Evolutionary conservation across 805 yeast genomes (phyloP).

Genomic region (Yamadazyma scolyti): DNA sequence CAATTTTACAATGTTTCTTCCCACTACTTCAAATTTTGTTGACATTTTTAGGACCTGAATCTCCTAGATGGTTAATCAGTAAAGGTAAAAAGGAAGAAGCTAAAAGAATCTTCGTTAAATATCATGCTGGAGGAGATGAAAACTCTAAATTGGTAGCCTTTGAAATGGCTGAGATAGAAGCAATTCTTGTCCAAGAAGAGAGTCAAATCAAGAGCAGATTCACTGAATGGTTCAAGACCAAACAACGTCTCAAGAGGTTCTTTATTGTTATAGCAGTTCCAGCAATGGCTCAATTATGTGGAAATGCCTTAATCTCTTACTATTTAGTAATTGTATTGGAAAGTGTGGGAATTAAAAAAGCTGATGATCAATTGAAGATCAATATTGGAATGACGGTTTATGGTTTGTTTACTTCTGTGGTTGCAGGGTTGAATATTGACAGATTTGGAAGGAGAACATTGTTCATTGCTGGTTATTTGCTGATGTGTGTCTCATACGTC

Average conservation of each 20-base stretch:
- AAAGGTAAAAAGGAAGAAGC: conserved; percentile 43
- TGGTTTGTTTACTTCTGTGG: conserved; percentile 29
- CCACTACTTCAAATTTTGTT: conserved; percentile 38
- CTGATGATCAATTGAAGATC: conserved; percentile 40
- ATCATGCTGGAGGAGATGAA: conserved; percentile 36
- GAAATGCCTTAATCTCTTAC: conserved; percentile 49
- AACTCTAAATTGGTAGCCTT: conserved; percentile 25
- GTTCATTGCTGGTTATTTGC: conserved; percentile 18
- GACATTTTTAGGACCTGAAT: conserved; percentile 42
- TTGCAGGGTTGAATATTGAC: conserved; percentile 7
- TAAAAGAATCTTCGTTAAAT: conserved; percentile 29
- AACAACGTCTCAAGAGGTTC: conserved; percentile 37
- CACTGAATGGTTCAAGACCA: conserved; percentile 31
- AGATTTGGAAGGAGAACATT: conserved; percentile 21
- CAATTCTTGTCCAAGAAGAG: conserved; percentile 37
- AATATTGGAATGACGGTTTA: conserved; percentile 48
- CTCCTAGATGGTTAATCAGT: conserved; percentile 42
- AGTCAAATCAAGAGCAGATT: conserved; percentile 24
- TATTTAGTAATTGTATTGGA: conserved; percentile 45
- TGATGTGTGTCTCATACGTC: conserved; percentile 18
- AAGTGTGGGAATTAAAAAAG: conserved; percentile 48
- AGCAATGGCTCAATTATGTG: conserved; percentile 43
- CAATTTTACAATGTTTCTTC: conserved; percentile 44
- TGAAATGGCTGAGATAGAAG: conserved; percentile 35
- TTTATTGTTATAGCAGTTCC: conserved; percentile 30